Base-by-base conservation (phyloP, 768 basidiomycete species). In the Kwoniella europaea region DNA sequence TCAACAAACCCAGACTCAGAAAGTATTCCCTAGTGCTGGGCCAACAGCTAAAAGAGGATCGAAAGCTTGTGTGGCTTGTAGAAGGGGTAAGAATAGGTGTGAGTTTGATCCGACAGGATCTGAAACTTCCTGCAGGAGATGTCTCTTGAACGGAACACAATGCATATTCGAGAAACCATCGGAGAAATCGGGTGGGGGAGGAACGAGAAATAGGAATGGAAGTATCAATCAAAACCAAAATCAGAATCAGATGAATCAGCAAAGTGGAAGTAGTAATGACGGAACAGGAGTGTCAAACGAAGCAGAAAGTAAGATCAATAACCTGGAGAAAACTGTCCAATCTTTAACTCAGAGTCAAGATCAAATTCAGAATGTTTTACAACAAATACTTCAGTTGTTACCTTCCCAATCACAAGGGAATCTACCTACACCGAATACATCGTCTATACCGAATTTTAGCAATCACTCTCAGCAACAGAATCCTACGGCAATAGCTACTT, bases 71-170 rank as follows among this genome's bases (percentile, higher is more conserved):
- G 72, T 72, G 20, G 78, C 78, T 18, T 79, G 77, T 71, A 78
- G 82, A 1, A 75, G 71, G 67, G 82, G 82, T 13, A 83, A 83
- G 68, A 83, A 83, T 56, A 53, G 82, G 42, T 83, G 82, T 56
- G 80, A 83, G 69, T 70, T 73, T 35, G 82, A 81, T 71, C 75
- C 74, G 13, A 63, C 68, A 15, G 71, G 71, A 9, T 56, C 57
- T 6, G 73, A 67, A 54, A 59, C 55, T 42, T 44, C 74, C 1
- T 77, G 82, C 66, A 68, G 74, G 24, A 72, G 82, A 50, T 83
- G 82, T 71, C 22, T 71, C 24, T 54, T 72, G 12, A 79, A 80
- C 53, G 75, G 75, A 1, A 71, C 76, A 1, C 63, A 74, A 12
- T 83, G 82, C 53, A 75, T 82, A 0, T 83, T 80, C 59, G 82